Conservation (phyloP, 768 basidiomycete genomes). For the Suillus bovinus region DNA sequence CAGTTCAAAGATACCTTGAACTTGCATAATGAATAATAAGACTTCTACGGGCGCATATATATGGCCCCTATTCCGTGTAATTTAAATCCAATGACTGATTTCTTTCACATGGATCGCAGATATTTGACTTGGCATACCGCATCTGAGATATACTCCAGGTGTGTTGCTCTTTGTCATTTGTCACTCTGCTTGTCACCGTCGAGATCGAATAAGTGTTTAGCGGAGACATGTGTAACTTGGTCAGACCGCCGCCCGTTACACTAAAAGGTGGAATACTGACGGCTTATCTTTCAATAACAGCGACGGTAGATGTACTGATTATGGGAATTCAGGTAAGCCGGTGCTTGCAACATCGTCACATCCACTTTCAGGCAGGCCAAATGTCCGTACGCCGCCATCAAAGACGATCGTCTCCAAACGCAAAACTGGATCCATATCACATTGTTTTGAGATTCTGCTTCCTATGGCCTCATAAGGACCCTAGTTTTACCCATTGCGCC, state of each 20-base stretch:
- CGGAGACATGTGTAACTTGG: too few species aligned
- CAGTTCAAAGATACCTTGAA: slow-evolving; percentile 87
- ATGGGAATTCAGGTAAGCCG: too few species aligned
- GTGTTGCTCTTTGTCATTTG: neutral
- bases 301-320: too few species aligned
- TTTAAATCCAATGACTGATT: neutral
- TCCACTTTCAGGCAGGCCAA: neutral
- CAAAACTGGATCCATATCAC: neutral
- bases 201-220: neutral
- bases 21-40: slow-evolving; percentile 48
- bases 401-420: neutral
- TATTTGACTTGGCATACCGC: neutral
- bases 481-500: neutral
- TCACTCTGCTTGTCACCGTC: neutral
- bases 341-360: too few species aligned
- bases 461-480: neutral
- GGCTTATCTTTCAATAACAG: too few species aligned
- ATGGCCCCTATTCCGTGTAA: neutral
- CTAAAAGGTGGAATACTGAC: too few species aligned
- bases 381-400: neutral
- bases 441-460: neutral
- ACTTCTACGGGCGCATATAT: neutral
- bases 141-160: neutral
- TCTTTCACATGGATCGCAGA: neutral
- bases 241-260: too few species aligned